phyloP scores from a whole-genome alignment of 495 filamentous ascomycete species.

The Bacidia rubella region DNA sequence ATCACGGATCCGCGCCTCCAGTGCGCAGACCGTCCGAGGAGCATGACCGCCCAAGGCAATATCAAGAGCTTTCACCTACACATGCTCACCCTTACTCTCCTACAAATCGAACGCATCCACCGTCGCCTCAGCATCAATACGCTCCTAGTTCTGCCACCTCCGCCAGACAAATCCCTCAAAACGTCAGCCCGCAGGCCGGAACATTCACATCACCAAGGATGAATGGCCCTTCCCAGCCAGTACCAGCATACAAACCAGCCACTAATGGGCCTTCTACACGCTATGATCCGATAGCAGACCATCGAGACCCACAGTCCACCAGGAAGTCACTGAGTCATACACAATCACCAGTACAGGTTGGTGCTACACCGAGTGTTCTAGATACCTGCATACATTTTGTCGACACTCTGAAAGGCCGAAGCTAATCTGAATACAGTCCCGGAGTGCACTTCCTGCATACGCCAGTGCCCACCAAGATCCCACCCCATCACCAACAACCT shows the following conservation, averaged over 20 bases:
- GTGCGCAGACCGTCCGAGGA: slow-evolving; percentile 18
- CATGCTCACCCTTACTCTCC: slow-evolving; percentile 17
- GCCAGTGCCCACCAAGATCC: slow-evolving; percentile 12
- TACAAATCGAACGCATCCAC: slow-evolving; percentile 14
- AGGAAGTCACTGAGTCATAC: slow-evolving; percentile 20
- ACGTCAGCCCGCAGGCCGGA: slow-evolving; percentile 15
- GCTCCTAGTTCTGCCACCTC: slow-evolving; percentile 14
- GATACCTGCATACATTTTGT: neutral
- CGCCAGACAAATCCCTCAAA: slow-evolving; percentile 10
- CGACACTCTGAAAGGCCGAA: neutral
- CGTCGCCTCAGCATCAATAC: slow-evolving; percentile 17
- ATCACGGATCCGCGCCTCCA: slow-evolving; percentile 7
- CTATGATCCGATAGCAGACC: slow-evolving; percentile 35
- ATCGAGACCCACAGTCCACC: slow-evolving; percentile 21
- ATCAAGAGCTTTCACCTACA: slow-evolving; percentile 14
- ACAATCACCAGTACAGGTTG: slow-evolving; percentile 28
- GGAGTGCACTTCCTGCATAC: slow-evolving; percentile 14
- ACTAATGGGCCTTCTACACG: slow-evolving; percentile 22
- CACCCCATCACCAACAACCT: slow-evolving; percentile 13
- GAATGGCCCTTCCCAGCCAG: slow-evolving; percentile 12
- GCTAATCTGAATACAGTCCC: slow-evolving; percentile 3
- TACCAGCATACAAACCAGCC: neutral
- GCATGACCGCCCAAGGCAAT: slow-evolving; percentile 22
- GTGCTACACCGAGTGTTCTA: slow-evolving; percentile 6
- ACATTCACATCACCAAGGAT: slow-evolving; percentile 17